Evolutionary conservation across 306 rosid species (phyloP).

Genomic region (Argentina anserina): DNA sequence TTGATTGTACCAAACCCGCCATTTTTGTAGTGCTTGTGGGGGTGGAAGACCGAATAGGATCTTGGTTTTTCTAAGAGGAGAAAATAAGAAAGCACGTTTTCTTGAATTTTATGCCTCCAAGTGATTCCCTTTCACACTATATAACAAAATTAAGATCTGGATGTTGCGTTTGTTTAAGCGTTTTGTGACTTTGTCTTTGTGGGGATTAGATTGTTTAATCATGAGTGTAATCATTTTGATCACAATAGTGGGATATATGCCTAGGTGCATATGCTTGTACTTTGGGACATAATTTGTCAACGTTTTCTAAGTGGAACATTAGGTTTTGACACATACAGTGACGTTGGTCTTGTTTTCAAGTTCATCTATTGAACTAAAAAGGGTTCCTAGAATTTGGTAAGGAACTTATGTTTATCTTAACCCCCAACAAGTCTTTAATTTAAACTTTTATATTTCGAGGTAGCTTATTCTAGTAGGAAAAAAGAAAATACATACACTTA

Average conservation of each 20-base stretch:
- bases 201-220: neutral
- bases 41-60: neutral
- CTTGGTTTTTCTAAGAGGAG: neutral
- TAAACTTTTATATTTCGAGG: too few species aligned
- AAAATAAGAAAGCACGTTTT: neutral
- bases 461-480: too few species aligned
- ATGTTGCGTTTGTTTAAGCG: neutral
- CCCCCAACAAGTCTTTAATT: too few species aligned
- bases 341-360: neutral
- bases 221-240: neutral
- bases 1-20: neutral
- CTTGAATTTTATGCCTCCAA: neutral
- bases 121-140: conserved; percentile 5
- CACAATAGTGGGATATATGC: neutral
- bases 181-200: neutral
- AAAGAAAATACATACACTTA: too few species aligned
- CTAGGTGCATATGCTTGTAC: neutral
- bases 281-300: neutral
- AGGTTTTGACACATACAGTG: neutral
- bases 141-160: neutral
- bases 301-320: neutral
- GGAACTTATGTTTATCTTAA: neutral
- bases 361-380: neutral
- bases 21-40: neutral
- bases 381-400: neutral